Base-by-base conservation (phyloP, 306 rosid genomes). In the Rosa multiflora region DNA sequence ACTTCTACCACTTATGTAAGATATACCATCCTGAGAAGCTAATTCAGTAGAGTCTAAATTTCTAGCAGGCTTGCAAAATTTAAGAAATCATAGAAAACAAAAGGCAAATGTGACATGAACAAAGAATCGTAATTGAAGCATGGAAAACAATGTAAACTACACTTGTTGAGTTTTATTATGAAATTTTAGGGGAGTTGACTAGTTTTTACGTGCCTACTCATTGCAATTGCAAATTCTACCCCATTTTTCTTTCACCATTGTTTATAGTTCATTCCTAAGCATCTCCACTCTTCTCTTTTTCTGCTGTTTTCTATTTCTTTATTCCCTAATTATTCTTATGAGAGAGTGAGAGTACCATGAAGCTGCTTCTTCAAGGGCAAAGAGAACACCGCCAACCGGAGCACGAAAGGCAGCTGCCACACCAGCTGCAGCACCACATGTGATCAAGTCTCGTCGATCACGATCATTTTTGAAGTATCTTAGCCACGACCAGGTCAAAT, bases 361-460 rank as follows among this genome's bases (percentile, higher is more conserved):
- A 87, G 98, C 97, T 51, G 89, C 92, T 84, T 93, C 98, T 86
- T 91, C 98, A 73, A 93, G 92, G 76, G 98, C 98, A 85, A 93
- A 93, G 74, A 93, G 94, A 70, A 93, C 98, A 42, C 98, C 98
- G 13, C 98, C 98, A 62, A 93, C 94, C 0, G 98, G 98, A 62
- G 98, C 97, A 68, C 97, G 92, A 75, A 93, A 93, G 40, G 98
- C 98, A 76, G 93, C 94, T 13, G 98, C 98, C 21, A 93, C 97
- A 2, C 98, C 98, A 53, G 98, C 98, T 85, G 91, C 98, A 56
- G 98, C 98, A 69, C 98, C 98, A 75, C 98, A 93, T 23, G 98
- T 93, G 78, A 93, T 85, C 84, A 93, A 84, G 87, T 93, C 98
- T 81, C 98, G 88, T 23, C 97, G 80, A 43, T 93, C 98, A 44